Evolutionary conservation across 1,284 basidiomycete genomes (phyloP), one percentile per base, ranked within the genome.

Genomic region (Veloporphyrellus conicus): DNA sequence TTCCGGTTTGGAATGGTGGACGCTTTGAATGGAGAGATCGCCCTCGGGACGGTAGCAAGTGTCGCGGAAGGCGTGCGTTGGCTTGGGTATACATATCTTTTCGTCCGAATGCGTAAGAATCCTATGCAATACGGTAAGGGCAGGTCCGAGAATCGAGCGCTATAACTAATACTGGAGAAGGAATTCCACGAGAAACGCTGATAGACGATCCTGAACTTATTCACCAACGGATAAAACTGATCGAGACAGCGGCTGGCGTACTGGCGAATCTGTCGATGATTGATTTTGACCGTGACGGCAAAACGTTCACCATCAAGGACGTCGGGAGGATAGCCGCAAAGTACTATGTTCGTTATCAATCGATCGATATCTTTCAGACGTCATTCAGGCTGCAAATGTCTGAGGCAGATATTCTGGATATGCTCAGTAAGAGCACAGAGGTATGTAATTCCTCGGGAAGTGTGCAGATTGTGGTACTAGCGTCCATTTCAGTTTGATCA

Each of bases 31-130:
- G 96, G 94, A 7, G 96, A 99, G 63, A 89, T 99, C 43, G 78
- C 94, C 3, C 78, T 99, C 0, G 96, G 96, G 2, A 98, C 96
- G 0, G 96, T 99, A 11, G 79, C 90, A 3, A 96, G 83, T 54
- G 77, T 89, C 19, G 72, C 77, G 46, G 96, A 99, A 64, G 96
- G 87, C 14, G 84, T 97, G 7, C 85, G 87, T 50, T 99, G 96
- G 97, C 76, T 99, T 36, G 90, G 94, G 11, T 99, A 97, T 64
- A 99, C 96, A 1, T 99, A 98, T 66, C 79, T 99, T 20, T 94
- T 92, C 62, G 95, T 98, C 2, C 82, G 96, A 37, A 96, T 99
- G 93, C 79, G 82, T 45, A 90, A 89, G 63, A 96, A 96, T 56
- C 96, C 95, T 1, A 82, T 88, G 55, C 75, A 90, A 44, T 99